Percentiles rank a stretch among this genome's conserved stretches.
phyloP scores from a whole-genome alignment of 108 stramenopile species.

The Cyclotella baltica region DNA sequence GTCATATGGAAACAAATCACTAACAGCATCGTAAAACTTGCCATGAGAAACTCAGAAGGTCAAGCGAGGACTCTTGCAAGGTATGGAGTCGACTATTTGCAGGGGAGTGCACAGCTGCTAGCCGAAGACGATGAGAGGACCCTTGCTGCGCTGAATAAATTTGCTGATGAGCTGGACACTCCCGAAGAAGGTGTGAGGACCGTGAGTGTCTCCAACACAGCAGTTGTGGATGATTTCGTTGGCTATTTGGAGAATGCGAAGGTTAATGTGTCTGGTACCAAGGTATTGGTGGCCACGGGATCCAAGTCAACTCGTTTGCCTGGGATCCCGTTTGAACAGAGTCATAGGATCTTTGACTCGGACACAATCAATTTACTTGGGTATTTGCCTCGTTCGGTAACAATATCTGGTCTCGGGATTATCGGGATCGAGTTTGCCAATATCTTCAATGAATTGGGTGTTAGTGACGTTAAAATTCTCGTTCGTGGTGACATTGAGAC shows the following conservation, averaged over 20 bases:
- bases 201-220: conserved; percentile 3
- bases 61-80: conserved; percentile 5
- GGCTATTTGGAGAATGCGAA: conserved; percentile 9
- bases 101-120: conserved; percentile 28
- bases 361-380: conserved; percentile 38
- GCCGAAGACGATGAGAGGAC: conserved; percentile 13
- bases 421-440: conserved; percentile 44
- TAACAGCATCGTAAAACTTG: conserved; percentile 15
- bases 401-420: conserved; percentile 40
- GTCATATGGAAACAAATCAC: conserved; percentile 37
- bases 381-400: conserved; percentile 31
- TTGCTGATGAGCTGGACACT: conserved; percentile 17
- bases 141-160: conserved; percentile 3
- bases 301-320: conserved; percentile 21
- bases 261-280: conserved; percentile 20
- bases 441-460: conserved; percentile 33
- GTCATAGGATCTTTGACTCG: conserved; percentile 38
- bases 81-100: conserved; percentile 25
- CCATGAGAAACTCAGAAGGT: conserved; percentile 31
- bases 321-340: conserved; percentile 39
- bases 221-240: not conserved
- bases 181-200: conserved; percentile 22
- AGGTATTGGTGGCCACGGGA: conserved; percentile 26
- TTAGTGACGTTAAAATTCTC: conserved; percentile 30
- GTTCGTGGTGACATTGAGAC: conserved; percentile 28